A percentile compares a stretch with the other conserved stretches of the same genome.
These are phyloP conservation scores for Geosmithia putterillii DNA, from an alignment of 2,329 filamentous ascomycete genomes.

Conservation along the genomic window DNA sequence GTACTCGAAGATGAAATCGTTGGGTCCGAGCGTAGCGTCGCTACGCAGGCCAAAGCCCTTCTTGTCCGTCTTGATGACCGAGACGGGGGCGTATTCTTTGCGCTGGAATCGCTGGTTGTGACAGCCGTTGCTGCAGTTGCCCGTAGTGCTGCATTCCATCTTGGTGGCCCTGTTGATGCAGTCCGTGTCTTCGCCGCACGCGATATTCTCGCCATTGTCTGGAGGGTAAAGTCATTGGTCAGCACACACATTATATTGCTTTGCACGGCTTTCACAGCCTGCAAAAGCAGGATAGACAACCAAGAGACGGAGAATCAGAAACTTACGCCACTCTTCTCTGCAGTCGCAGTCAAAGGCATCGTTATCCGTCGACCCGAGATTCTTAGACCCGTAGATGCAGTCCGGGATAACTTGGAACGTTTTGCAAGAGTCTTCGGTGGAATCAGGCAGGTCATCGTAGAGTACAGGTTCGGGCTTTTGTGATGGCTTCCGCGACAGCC, in stretches of 20 bases:
- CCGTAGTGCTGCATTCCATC: constrained; percentile 75
- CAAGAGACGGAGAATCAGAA: neutral
- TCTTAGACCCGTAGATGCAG: constrained; percentile 85
- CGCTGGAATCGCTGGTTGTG: constrained; percentile 93
- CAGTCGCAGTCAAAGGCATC: constrained; percentile 92
- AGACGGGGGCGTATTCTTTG: constrained; percentile 79
- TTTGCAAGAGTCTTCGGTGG: constrained; percentile 60
- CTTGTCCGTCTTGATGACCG: constrained; percentile 95
- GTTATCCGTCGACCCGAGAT: constrained; percentile 82
- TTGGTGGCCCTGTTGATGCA: constrained; percentile 98
- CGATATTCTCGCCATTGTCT: constrained; percentile 59
- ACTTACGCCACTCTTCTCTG: constrained; percentile 84
- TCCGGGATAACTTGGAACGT: constrained; percentile 73
- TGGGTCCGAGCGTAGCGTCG: constrained; percentile 60
- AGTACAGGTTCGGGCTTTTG: constrained; percentile 56
- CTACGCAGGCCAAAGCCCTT: constrained; percentile 90
- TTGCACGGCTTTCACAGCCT: too few relatives aligned
- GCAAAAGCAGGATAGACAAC: too few relatives aligned
- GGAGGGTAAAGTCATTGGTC: constrained; percentile 3
- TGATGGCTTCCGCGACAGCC: constrained; percentile 60
- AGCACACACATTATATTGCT: constrained; percentile 3
- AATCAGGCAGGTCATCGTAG: constrained; percentile 65
- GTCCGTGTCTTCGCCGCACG: constrained; percentile 91
- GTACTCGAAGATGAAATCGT: constrained; percentile 97
- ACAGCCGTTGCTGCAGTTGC: constrained; percentile 77